phyloP scores from a whole-genome alignment of 192 early-diverging fungal species.

The Linnemannia exigua region DNA sequence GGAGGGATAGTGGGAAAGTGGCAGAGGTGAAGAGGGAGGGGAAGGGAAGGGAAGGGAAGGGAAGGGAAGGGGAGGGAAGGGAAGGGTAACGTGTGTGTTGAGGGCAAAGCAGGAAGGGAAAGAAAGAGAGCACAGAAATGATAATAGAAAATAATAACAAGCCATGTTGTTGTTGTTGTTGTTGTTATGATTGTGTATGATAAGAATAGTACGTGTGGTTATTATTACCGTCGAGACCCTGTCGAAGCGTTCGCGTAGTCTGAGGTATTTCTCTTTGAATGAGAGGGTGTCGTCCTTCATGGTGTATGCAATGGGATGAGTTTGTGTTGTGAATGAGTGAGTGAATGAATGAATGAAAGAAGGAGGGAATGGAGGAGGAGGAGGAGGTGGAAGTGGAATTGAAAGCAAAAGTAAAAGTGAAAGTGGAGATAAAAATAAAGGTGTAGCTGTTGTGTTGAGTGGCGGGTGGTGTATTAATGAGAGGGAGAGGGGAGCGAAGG shows the following conservation, averaged over 20 bases:
- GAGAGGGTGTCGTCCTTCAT: conserved; percentile 39
- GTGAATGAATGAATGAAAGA: background rate
- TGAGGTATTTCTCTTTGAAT: conserved; percentile 55
- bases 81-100: background rate
- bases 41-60: conserved; percentile 4
- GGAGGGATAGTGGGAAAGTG: too few species aligned
- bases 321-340: conserved; percentile 2
- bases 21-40: conserved; percentile 21
- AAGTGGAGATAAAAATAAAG: background rate
- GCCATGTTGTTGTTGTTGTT: too few species aligned
- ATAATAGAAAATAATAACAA: conserved; percentile 4
- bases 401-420: background rate
- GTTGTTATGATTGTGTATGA: background rate
- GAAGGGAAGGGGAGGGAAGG: conserved; percentile 29
- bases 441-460: background rate
- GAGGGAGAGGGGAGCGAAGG: background rate
- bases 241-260: conserved; percentile 49
- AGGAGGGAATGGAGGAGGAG: background rate
- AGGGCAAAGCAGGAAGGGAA: background rate
- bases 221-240: conserved; percentile 52
- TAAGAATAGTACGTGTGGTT: background rate
- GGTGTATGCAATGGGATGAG: background rate
- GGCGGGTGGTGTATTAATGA: conserved; percentile 7
- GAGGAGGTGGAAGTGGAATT: background rate
- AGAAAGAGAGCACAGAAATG: conserved; percentile 1